These are phyloP conservation scores for Sugiyamaella pinicola DNA, from an alignment of 1,139 yeast genomes.

Conservation along the genomic window DNA sequence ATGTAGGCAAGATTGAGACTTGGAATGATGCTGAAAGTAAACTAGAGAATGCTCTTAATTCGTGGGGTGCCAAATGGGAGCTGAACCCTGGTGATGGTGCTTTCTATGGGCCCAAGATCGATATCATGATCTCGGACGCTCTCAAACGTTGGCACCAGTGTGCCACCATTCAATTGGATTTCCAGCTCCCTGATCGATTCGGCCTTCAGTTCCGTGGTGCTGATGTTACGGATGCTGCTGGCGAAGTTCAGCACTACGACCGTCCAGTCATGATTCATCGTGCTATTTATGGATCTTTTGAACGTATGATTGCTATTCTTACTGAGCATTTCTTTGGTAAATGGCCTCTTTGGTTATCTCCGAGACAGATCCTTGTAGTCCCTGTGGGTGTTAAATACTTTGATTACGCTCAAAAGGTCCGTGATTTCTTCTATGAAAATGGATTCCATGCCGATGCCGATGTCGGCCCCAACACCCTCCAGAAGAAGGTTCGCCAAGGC, in stretches of 20 bases:
- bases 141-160: constrained; percentile 95
- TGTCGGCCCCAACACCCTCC: constrained; percentile 89
- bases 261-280: constrained; percentile 98
- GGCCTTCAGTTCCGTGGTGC: constrained; percentile 83
- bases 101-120: constrained; percentile 98
- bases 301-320: constrained; percentile 96
- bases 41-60: constrained; percentile 71
- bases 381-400: constrained; percentile 94
- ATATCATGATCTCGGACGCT: constrained; percentile 89
- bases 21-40: constrained; percentile 88
- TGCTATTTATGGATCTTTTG: constrained; percentile 96
- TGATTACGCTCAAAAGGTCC: constrained; percentile 82
- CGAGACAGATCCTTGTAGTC: constrained; percentile 91
- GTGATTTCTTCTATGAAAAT: constrained; percentile 63
- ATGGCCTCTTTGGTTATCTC: constrained; percentile 99
- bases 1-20: constrained; percentile 79
- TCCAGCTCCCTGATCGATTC: constrained; percentile 92
- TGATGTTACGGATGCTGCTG: constrained; percentile 41
- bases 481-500: constrained; percentile 95
- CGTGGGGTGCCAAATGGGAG: constrained; percentile 84
- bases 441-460: constrained; percentile 93
- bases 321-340: constrained; percentile 97
- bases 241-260: constrained; percentile 32
- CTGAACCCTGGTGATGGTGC: constrained; percentile 97
- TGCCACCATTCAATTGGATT: constrained; percentile 96